phyloP scores from a whole-genome alignment of 257 asterid species.

The Solanum acaule region DNA sequence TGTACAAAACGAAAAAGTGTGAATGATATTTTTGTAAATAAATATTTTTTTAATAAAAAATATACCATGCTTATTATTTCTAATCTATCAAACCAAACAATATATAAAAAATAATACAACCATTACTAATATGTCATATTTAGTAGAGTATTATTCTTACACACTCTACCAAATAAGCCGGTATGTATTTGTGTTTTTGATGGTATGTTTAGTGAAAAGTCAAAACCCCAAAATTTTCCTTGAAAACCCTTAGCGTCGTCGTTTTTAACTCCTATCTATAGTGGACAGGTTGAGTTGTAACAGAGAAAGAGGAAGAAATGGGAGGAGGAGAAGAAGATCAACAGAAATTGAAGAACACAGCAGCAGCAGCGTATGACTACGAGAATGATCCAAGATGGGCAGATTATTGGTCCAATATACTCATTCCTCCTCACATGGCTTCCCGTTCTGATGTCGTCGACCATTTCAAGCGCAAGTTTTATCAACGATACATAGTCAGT shows the following conservation, averaged over 20 bases:
- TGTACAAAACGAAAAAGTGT: no score
- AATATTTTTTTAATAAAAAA: no score
- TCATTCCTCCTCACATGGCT: constrained; percentile 85
- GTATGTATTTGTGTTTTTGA: not conserved
- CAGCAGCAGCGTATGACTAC: constrained; percentile 85
- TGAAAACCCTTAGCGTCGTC: not conserved
- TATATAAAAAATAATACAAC: no score
- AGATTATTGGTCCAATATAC: constrained; percentile 90
- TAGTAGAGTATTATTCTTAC: no score
- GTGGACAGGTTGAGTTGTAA: not conserved
- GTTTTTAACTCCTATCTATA: not conserved
- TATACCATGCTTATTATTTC: no score
- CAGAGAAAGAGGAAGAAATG: constrained; percentile 20
- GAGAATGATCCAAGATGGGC: constrained; percentile 86
- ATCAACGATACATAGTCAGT: constrained; percentile 77
- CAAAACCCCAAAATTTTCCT: not conserved
- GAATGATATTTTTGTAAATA: no score
- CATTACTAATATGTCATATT: no score
- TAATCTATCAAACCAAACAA: no score
- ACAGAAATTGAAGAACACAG: constrained; percentile 74
- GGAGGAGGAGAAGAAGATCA: constrained; percentile 68
- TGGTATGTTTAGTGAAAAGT: not conserved
- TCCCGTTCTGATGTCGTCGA: constrained; percentile 73
- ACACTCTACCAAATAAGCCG: no score
- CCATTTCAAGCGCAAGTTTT: constrained; percentile 97